phyloP scores from a whole-genome alignment of 208 protist genomes.

The Herpetomonas tarakana region DNA sequence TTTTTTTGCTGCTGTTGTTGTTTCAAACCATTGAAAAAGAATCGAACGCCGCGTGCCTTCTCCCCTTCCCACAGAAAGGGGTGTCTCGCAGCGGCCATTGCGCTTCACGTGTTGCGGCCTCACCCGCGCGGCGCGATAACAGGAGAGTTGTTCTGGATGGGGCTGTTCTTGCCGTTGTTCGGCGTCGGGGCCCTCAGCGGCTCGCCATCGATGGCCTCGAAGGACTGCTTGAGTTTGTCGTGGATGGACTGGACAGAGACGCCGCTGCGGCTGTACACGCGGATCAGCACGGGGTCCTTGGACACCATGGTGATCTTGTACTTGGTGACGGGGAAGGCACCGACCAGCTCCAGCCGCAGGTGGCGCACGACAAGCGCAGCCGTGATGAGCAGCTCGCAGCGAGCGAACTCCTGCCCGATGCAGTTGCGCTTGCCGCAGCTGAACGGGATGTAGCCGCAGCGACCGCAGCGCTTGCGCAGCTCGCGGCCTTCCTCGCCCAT shows the following conservation, averaged over 20 bases:
- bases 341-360: conserved; percentile 30
- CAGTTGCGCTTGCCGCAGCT: conserved; percentile 44
- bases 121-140: too few species aligned
- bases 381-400: conserved; percentile 40
- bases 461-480: conserved; percentile 34
- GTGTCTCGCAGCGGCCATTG: too few species aligned
- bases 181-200: too few species aligned
- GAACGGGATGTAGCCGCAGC: conserved; percentile 57
- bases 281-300: conserved; percentile 31
- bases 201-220: conserved; percentile 7
- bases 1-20: too few species aligned
- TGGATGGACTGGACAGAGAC: conserved; percentile 14
- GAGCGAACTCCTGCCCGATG: conserved; percentile 52
- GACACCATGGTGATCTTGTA: conserved; percentile 48
- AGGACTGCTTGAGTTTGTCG: conserved; percentile 8
- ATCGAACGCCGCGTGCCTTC: too few species aligned
- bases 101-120: too few species aligned
- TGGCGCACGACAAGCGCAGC: conserved; percentile 31
- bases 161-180: too few species aligned
- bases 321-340: conserved; percentile 34
- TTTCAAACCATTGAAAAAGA: too few species aligned
- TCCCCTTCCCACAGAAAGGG: too few species aligned
- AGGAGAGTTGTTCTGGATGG: too few species aligned
- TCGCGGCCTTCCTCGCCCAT: conserved; percentile 30
- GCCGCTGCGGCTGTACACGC: conserved; percentile 18